Evolutionary conservation across 495 filamentous ascomycete species (phyloP).

Genomic region (Recurvomyces mirabilis): DNA sequence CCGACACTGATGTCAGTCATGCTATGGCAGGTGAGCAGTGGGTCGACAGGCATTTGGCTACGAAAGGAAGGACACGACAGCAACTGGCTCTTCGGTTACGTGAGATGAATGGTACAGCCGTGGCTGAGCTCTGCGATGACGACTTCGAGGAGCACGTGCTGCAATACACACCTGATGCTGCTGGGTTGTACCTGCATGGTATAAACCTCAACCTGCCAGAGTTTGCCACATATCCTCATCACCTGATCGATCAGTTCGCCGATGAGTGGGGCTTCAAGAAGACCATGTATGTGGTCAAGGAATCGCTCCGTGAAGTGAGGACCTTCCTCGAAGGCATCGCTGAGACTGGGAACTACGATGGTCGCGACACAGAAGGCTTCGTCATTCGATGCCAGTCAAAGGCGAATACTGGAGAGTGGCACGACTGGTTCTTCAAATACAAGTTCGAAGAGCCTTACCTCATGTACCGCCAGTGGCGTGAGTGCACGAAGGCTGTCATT

Average conservation of each 20-base stretch:
- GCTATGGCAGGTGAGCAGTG: conserved; percentile 75
- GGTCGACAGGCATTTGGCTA: conserved; percentile 65
- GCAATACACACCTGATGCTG: conserved; percentile 69
- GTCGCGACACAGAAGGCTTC: conserved; percentile 90
- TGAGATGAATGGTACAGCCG: conserved; percentile 75
- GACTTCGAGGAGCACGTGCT: conserved; percentile 94
- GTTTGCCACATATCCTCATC: conserved; percentile 71
- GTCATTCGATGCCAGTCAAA: conserved; percentile 79
- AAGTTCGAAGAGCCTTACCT: conserved; percentile 98
- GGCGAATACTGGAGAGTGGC: conserved; percentile 39
- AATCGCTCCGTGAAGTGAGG: conserved; percentile 61
- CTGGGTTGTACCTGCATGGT: conserved; percentile 89
- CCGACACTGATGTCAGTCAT: conserved; percentile 62
- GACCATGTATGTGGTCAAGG: conserved; percentile 64
- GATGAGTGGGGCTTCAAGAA: conserved; percentile 91
- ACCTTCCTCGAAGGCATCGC: conserved; percentile 71
- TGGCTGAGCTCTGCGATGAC: conserved; percentile 95
- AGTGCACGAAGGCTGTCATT: conserved; percentile 88
- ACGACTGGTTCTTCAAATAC: conserved; percentile 99
- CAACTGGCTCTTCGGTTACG: conserved; percentile 68
- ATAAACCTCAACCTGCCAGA: conserved; percentile 88
- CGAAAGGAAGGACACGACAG: conserved; percentile 60
- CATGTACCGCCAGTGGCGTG: conserved; percentile 97
- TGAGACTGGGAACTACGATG: conserved; percentile 75
- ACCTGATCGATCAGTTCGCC: conserved; percentile 75